Evolutionary conservation across 768 basidiomycete species (phyloP).

Genomic region (Amylocystis lapponica): DNA sequence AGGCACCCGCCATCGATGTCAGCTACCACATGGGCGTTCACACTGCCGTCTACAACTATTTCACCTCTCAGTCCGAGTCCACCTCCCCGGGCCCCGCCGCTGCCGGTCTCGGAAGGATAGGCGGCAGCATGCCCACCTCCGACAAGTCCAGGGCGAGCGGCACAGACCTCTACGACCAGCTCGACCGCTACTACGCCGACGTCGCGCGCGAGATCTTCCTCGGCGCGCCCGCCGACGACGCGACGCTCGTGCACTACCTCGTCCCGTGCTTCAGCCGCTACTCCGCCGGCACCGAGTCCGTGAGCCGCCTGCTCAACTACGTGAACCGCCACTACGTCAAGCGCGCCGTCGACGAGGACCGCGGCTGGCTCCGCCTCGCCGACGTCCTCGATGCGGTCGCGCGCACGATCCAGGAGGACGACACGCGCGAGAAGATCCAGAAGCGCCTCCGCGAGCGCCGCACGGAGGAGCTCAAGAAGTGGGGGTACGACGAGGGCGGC

Average conservation of each 20-base stretch:
- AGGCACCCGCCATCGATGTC: constrained; percentile 67
- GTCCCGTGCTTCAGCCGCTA: constrained; percentile 68
- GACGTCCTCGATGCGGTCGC: constrained; percentile 61
- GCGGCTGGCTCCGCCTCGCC: constrained; percentile 65
- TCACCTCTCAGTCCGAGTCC: constrained; percentile 38
- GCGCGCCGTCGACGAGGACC: constrained; percentile 72
- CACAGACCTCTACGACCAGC: constrained; percentile 65
- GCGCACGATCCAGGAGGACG: constrained; percentile 42
- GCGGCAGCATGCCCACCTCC: constrained; percentile 11
- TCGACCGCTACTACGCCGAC: constrained; percentile 67
- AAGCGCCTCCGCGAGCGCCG: constrained; percentile 53
- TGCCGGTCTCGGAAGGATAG: constrained; percentile 9
- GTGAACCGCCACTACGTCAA: constrained; percentile 68
- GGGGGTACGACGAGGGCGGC: constrained; percentile 58
- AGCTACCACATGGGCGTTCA: constrained; percentile 73
- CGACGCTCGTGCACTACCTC: constrained; percentile 62
- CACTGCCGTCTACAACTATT: constrained; percentile 81
- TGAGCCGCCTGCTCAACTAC: constrained; percentile 71
- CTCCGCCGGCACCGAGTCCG: constrained; percentile 57
- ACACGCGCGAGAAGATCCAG: constrained; percentile 56
- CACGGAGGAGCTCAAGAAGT: constrained; percentile 59
- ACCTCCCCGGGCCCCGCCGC: constrained; percentile 9
- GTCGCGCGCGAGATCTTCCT: constrained; percentile 56
- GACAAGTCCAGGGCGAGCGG: constrained; percentile 40
- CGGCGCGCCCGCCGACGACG: constrained; percentile 61